Evolutionary conservation across 1,284 basidiomycete species (phyloP), one percentile per base, ranked within the genome.

Genomic region (Tetrapyrgos nigripes): DNA sequence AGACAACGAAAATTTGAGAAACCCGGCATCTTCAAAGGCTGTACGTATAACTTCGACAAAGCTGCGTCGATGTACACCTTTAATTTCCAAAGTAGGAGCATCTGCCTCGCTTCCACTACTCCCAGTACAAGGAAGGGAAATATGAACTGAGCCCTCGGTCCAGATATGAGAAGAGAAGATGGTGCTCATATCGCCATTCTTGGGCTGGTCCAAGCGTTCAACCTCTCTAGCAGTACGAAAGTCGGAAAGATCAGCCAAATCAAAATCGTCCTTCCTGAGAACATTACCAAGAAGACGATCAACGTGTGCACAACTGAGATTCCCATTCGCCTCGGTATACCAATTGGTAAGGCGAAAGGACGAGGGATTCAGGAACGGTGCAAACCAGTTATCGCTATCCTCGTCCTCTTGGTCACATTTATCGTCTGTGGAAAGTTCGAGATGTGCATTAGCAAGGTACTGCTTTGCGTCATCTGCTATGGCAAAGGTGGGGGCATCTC

Each of bases 241-340:
- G 17, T 28, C 48, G 13, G 26, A 17, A 8, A 57, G 48, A 44
- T 57, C 23, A 13, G 21, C 19, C n/a, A 50, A n/a, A 14, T 40
- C 23, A n/a, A 57, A 57, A 31, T 57, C 56, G 10, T 26, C 35
- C 21, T 51, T 40, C 17, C 24, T 19, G 8, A 57, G 9, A 11
- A 57, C 56, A 52, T 57, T n/a, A 17, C 31, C 14, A n/a, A 45
- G 26, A 28, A 57, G 56, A 8, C 28, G n/a, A 52, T 57, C 40
- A 10, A 57, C 35, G 23, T 49, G 44, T 10, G 23, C 46, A 2
- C 27, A 14, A 24, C 37, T 51, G 23, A 44, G 13, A 1, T 23
- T 21, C 8, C 23, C 29, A 45, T 29, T 31, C 10, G 28, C 14
- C 2, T 53, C 37, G 10, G 21, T 27, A 33, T 33, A 33, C 56